A percentile compares a stretch with the other conserved stretches of the same genome.
These are phyloP conservation scores for Aureoboletus auriporus DNA, from an alignment of 768 basidiomycete genomes.

Conservation along the genomic window DNA sequence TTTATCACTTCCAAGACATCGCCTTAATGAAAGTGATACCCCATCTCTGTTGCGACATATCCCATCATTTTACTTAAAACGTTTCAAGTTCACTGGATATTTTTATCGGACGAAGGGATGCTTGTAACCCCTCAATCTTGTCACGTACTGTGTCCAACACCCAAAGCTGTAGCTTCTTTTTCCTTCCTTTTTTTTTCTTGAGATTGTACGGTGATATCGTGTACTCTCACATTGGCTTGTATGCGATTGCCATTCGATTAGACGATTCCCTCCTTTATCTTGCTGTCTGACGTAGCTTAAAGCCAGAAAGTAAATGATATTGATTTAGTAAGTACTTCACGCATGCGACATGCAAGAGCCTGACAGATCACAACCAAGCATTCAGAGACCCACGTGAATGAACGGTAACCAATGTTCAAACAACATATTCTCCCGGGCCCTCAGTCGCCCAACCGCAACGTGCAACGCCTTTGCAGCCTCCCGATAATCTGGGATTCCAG, in stretches of 20 bases:
- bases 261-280: no score
- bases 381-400: no score
- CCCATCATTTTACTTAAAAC: neutral
- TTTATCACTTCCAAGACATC: neutral
- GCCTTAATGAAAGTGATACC: conserved; percentile 15
- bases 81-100: neutral
- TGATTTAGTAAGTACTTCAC: no score
- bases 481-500: no score
- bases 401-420: no score
- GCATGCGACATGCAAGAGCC: no score
- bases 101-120: conserved; percentile 3
- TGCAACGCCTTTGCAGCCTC: no score
- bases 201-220: conserved; percentile 8
- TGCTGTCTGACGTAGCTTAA: no score
- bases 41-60: conserved; percentile 3
- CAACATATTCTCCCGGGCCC: no score
- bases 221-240: conserved; percentile 4
- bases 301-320: no score
- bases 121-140: conserved; percentile 9
- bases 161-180: conserved; percentile 9
- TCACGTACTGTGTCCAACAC: neutral
- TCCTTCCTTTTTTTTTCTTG: neutral
- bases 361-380: no score
- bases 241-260: neutral
- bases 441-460: no score